Base-by-base conservation (phyloP, 2,329 filamentous ascomycete species). In the Chaetomiaceae sp. region DNA sequence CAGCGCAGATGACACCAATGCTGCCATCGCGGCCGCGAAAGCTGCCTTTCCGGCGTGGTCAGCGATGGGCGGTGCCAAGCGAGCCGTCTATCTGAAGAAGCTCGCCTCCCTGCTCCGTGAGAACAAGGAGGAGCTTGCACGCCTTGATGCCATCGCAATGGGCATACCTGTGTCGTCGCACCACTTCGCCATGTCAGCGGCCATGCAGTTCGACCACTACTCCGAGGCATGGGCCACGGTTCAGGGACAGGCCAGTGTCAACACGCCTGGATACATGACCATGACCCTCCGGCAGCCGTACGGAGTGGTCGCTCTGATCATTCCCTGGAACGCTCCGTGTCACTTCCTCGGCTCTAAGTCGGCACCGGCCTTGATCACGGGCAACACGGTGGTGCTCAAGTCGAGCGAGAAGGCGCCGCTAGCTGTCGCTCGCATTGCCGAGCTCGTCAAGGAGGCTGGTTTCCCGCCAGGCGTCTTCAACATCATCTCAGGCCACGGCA, bases 401-500 rank as follows among this genome's bases (percentile, higher is more conserved):
- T 67, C 68, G n/a, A 71, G 67, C 19, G 75, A 79, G 58, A 76
- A 76, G 57, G 68, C 74, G 0, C 75, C 75, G 0, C 60, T 80
- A 42, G 68, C 70, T 68, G 49, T 55, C 1, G 57, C 59, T 3
- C 50, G 44, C 19, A 54, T 68, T 1, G 66, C 65, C 1, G 76
- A 77, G 26, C 68, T 89, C 14, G 73, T 88, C 51, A 75, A 79
- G 50, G 73, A 88, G 55, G 84, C 84, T 3, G 86, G 85, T 0
- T 88, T 89, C 58, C 85, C 85, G 2, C 76, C 83, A 0, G 86
- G 86, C 26, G 84, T 88, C 8, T 69, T 89, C 57, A 89, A 88
- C 61, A 73, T 89, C 45, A 58, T 89, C 20, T 85, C 84, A 39
- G 86, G 85, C 1, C 75, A 83, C 52, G 85, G 86, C 3, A 69